phyloP scores from a whole-genome alignment of 2,329 filamentous ascomycete genomes.

The Plenodomus tracheiphilus region DNA sequence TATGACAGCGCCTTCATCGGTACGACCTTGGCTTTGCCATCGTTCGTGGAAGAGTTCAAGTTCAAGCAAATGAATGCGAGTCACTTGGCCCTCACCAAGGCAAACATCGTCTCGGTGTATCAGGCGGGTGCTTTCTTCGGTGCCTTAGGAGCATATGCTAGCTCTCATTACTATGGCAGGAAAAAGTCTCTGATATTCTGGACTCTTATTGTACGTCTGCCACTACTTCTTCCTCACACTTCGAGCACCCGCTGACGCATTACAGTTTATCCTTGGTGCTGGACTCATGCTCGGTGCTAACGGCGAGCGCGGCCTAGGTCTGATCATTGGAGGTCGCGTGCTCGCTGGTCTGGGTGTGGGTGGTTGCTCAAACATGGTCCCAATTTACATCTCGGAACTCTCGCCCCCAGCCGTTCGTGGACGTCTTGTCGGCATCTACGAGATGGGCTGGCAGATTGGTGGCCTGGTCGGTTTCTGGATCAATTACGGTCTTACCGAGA shows the following conservation, averaged over 20 bases:
- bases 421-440: conserved; percentile 55
- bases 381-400: conserved; percentile 64
- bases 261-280: conserved; percentile 66
- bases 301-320: conserved; percentile 53
- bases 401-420: conserved; percentile 63
- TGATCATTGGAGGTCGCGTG: conserved; percentile 61
- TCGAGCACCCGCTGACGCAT: not conserved
- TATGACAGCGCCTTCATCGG: conserved; percentile 77
- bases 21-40: conserved; percentile 70
- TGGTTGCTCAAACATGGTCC: conserved; percentile 59
- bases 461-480: conserved; percentile 40
- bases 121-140: conserved; percentile 86
- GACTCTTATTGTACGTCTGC: conserved; percentile 49
- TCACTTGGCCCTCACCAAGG: conserved; percentile 63
- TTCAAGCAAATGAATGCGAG: conserved; percentile 56
- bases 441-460: conserved; percentile 56
- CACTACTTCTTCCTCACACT: not conserved
- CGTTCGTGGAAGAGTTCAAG: conserved; percentile 70
- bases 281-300: conserved; percentile 68
- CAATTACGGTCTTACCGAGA: conserved; percentile 51
- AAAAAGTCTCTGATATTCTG: conserved; percentile 66
- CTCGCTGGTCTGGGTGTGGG: conserved; percentile 62
- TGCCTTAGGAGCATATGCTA: conserved; percentile 58
- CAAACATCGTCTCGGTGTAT: conserved; percentile 80
- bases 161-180: conserved; percentile 69